Evolutionary conservation across 176 grass and related monocot genomes (phyloP).

Genomic region (Phyllostachys edulis): DNA sequence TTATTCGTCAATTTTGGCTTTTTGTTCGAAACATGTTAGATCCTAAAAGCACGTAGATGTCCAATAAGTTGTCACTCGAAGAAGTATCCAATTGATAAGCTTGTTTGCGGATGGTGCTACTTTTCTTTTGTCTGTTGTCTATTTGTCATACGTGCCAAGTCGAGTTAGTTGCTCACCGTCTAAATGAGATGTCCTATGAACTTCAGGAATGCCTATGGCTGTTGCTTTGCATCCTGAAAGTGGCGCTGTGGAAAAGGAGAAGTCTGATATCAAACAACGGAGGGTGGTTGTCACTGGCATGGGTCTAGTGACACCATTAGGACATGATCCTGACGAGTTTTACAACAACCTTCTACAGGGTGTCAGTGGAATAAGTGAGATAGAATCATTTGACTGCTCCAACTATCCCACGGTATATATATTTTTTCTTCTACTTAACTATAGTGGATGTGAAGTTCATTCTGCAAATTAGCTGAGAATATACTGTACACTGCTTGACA

Average conservation of each 20-base stretch:
- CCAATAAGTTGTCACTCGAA: constrained; percentile 14
- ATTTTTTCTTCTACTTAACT: background rate
- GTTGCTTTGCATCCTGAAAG: constrained; percentile 81
- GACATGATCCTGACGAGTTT: constrained; percentile 95
- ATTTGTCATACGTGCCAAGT: background rate
- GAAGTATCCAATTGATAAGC: constrained; percentile 1
- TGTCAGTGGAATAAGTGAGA: constrained; percentile 85
- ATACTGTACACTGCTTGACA: background rate
- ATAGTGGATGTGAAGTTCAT: constrained; percentile 13
- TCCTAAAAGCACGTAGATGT: background rate
- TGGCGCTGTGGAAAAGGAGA: constrained; percentile 53
- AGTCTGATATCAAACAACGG: constrained; percentile 52
- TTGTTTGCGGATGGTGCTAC: background rate
- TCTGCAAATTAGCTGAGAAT: constrained; percentile 23
- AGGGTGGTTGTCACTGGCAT: constrained; percentile 97
- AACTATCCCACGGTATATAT: constrained; percentile 80
- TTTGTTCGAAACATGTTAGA: background rate
- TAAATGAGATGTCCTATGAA: constrained; percentile 33
- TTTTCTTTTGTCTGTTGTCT: constrained; percentile 9
- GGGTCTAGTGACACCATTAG: constrained; percentile 91
- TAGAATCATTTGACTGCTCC: constrained; percentile 89
- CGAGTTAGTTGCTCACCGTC: background rate
- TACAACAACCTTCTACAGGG: constrained; percentile 93
- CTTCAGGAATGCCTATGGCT: constrained; percentile 76
- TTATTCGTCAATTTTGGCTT: background rate